Percentiles rank a stretch among this genome's conserved stretches.
Evolutionary conservation across 148 eudicot species (phyloP).

Genomic region (Suaeda aralocaspica): DNA sequence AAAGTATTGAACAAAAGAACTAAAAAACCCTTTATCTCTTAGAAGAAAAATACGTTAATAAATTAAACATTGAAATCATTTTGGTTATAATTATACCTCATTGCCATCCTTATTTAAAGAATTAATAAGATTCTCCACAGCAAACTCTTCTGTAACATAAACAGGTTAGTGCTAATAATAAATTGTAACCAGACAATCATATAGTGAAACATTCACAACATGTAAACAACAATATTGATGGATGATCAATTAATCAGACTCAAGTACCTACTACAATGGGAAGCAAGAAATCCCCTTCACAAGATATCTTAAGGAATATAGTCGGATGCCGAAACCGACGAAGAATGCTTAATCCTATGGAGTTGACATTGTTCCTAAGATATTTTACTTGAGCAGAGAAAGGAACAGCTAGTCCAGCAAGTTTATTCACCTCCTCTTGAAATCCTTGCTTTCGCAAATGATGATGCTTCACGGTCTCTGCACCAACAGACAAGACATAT

Average conservation of each 20-base stretch:
- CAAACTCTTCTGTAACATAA: constrained; percentile 60
- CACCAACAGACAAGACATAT: constrained; percentile 18
- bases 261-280: constrained; percentile 70
- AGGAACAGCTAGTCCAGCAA: constrained; percentile 32
- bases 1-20: neutral
- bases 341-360: constrained; percentile 51
- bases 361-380: constrained; percentile 28
- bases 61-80: constrained; percentile 2
- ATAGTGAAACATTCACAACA: constrained; percentile 15
- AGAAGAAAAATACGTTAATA: neutral
- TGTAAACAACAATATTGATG: constrained; percentile 13
- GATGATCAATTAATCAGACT: constrained; percentile 6
- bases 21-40: neutral
- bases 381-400: constrained; percentile 35
- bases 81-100: constrained; percentile 39
- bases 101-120: constrained; percentile 45
- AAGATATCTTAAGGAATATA: constrained; percentile 71
- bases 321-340: constrained; percentile 63
- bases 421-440: constrained; percentile 37
- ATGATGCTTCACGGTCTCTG: constrained; percentile 65
- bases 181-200: neutral
- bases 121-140: constrained; percentile 57
- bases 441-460: constrained; percentile 56
- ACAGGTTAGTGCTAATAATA: neutral
- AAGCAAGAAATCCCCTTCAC: constrained; percentile 70